These are phyloP conservation scores for Jacaranda mimosifolia DNA, from an alignment of 257 asterid species.

Conservation along the genomic window DNA sequence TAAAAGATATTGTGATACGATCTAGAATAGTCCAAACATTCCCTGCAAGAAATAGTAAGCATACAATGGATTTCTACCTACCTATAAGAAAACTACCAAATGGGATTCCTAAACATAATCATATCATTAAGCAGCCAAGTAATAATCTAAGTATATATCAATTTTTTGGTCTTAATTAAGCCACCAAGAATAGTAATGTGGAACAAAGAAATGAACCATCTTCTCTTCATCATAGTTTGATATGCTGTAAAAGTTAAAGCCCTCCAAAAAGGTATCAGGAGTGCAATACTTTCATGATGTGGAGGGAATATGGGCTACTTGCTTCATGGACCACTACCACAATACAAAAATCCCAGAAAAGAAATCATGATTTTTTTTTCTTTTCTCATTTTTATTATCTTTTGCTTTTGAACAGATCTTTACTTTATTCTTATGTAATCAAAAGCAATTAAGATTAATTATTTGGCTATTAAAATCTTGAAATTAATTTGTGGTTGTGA, in stretches of 20 bases:
- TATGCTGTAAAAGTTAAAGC: slow-evolving; percentile 58
- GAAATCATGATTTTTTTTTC: slow-evolving; percentile 29
- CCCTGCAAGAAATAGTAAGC: slow-evolving; percentile 27
- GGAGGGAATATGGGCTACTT: slow-evolving; percentile 29
- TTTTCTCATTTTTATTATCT: neutral
- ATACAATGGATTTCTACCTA: slow-evolving; percentile 27
- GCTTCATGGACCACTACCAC: slow-evolving; percentile 50
- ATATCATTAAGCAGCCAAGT: slow-evolving; percentile 14
- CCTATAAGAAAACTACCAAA: neutral
- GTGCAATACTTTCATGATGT: slow-evolving; percentile 56
- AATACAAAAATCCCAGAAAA: slow-evolving; percentile 13
- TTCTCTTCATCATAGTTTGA: slow-evolving; percentile 48
- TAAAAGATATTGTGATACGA: neutral
- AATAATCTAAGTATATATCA: neutral
- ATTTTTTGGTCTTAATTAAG: slow-evolving; percentile 18
- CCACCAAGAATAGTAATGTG: neutral
- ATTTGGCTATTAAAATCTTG: neutral
- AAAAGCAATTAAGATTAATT: slow-evolving; percentile 12
- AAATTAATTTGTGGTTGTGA: slow-evolving; percentile 23
- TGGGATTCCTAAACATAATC: slow-evolving; percentile 16
- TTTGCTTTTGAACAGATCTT: neutral
- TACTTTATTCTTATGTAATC: slow-evolving; percentile 25
- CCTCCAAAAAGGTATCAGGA: slow-evolving; percentile 31
- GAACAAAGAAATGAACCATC: slow-evolving; percentile 39
- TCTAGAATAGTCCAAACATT: slow-evolving; percentile 12